These are phyloP conservation scores for Aspergillus sp. DNA, from an alignment of 2,329 filamentous ascomycete genomes.

Conservation along the genomic window DNA sequence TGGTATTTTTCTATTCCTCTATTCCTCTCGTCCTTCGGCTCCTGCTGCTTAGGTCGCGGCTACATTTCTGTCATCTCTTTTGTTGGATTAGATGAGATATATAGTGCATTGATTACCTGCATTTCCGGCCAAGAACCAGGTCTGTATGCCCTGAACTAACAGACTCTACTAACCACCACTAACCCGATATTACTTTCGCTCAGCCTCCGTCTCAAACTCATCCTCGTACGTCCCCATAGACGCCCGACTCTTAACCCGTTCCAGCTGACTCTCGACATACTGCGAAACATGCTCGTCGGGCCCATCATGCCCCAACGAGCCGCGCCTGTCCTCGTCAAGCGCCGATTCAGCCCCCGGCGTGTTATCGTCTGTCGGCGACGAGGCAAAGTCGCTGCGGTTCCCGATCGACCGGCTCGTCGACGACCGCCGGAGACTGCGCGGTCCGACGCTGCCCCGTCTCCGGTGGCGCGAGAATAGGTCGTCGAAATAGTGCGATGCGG, in stretches of 20 bases:
- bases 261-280: constrained; percentile 74
- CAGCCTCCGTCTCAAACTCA: constrained; percentile 53
- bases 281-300: constrained; percentile 61
- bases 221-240: constrained; percentile 46
- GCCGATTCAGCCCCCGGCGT: constrained; percentile 22
- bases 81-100: constrained; percentile 1
- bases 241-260: constrained; percentile 56
- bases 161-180: too few species aligned
- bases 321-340: constrained; percentile 25
- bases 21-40: not conserved
- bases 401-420: constrained; percentile 79
- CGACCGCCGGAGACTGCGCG: constrained; percentile 59
- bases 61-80: not conserved
- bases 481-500: constrained; percentile 90
- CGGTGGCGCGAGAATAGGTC: constrained; percentile 61
- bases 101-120: not conserved
- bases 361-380: constrained; percentile 28
- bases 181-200: not conserved
- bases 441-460: constrained; percentile 35
- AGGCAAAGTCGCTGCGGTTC: constrained; percentile 67
- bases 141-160: not conserved
- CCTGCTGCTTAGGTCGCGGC: not conserved
- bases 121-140: not conserved
- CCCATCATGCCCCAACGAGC: constrained; percentile 35
- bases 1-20: not conserved